Conservation (phyloP, 495 filamentous ascomycete species). For the Xylaria venustula region DNA sequence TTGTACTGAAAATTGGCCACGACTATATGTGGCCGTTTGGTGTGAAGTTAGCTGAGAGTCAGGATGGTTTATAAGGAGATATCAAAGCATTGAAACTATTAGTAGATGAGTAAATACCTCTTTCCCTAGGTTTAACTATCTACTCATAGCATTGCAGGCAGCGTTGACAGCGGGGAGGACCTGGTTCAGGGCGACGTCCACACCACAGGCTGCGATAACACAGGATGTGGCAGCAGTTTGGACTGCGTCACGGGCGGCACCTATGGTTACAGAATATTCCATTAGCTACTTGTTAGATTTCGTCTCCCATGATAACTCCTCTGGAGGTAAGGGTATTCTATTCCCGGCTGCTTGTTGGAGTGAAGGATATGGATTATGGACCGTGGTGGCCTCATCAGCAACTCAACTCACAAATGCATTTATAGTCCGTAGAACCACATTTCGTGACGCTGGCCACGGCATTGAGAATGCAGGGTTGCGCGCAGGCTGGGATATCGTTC, state of each 20-base stretch:
- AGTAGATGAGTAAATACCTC: no score
- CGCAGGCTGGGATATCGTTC: slow-evolving; percentile 8
- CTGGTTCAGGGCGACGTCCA: neutral
- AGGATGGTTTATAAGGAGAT: no score
- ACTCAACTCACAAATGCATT: neutral
- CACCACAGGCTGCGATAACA: neutral
- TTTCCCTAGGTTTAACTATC: no score
- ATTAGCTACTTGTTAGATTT: neutral
- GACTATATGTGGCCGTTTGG: no score
- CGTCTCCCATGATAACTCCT: no score
- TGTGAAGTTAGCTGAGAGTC: no score
- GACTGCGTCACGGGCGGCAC: neutral
- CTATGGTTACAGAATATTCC: neutral
- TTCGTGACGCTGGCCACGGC: neutral
- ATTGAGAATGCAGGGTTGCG: neutral
- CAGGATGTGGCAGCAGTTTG: neutral
- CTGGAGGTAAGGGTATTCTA: no score
- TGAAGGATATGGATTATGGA: neutral
- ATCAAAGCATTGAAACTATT: no score
- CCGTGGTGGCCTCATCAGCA: neutral
- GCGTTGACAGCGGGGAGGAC: slow-evolving; percentile 5
- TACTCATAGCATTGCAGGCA: neutral
- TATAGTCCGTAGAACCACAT: neutral
- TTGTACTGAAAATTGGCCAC: no score
- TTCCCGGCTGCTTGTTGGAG: no score